Base-by-base conservation (phyloP, 129 eudicot species). In the Heracleum sosnowskyi region DNA sequence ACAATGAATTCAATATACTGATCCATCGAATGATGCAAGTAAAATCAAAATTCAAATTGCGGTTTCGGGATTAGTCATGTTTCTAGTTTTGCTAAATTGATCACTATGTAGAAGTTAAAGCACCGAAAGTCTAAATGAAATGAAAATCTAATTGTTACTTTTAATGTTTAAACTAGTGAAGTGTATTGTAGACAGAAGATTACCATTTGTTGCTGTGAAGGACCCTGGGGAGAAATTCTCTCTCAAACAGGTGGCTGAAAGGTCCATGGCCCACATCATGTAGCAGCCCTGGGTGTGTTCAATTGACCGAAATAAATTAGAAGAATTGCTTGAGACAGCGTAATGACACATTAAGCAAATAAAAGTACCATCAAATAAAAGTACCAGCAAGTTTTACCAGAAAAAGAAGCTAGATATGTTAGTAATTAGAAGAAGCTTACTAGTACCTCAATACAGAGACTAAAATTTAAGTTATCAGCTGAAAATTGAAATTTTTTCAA, bases 241-340 rank as follows among this genome's bases (percentile, higher is more conserved):
- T 82, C 83, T 93, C 96, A 87, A 93, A 93, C 87, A 89, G 76
- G 90, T 93, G 98, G 84, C 98, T 93, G 83, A 93, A 93, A 69
- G 98, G 98, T 66, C 98, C 98, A 80, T 93, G 98, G 42, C 98
- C 98, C 77, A 90, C 86, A 86, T 93, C 98, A 89, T 93, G 98
- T 66, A 93, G 88, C 71, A 90, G 87, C 42, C 98, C 98, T 93
- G 73, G 20, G 73, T 63, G 37, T 35, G 77, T 18, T 70, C 28
- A 78, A 74, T 7, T 26, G 31, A 10, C 51, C 77, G 71, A 36
- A 34, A 4, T n/a, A 82, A 74, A 57, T 49, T 42, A 74, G 77
- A 72, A 71, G 44, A 68, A 55, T 20, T 64, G 33, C 46, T 66
- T 7, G 20, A 26, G 37, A 76, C 62, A n/a, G 84, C 77, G 74